Evolutionary conservation across 1,139 yeast species (phyloP), one percentile per base, ranked within the genome.

Genomic region (Hansenula sp.): DNA sequence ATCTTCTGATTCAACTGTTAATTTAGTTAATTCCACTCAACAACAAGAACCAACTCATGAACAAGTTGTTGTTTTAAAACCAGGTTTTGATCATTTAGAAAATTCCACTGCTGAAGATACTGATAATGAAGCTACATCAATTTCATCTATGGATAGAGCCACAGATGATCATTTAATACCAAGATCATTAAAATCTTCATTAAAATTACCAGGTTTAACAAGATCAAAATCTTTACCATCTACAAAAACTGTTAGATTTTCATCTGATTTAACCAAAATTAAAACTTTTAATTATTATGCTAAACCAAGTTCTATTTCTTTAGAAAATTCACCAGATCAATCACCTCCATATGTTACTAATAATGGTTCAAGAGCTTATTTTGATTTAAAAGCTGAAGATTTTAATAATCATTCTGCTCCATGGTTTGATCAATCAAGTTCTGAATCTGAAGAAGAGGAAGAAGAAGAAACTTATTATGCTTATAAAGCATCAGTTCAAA

Each of bases 171-270:
- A n/a, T n/a, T 19, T 35, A 7, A 21, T 32, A 3, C 50, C 53
- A 37, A 45, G 47, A 37, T 46, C 47, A 17, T 43, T 52, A 19
- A 53, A 54, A 36, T 54, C 58, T 2, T 53, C 57, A 2, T 37
- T 54, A 24, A 77, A 74, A 52, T 52, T 60, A 43, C 68, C 56
- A 48, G 61, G 57, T 34, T 59, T 67, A 33, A 59, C 62, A 35
- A 60, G 81, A 47, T 64, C 68, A 11, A 68, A 66, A 44, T 77
- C 83, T 5, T 64, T 77, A 57, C 86, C 85, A 11, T 44, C 52
- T 8, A 71, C 79, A 40, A 79, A 79, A 48, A 77, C 69, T 40
- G 86, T 79, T n/a, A 77, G 81, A 53, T 79, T 79, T 57, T 83
- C 85, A 6, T 63, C 71, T 18, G 72, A 69, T 33, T 65, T 66